Evolutionary conservation across 2,329 filamentous ascomycete genomes (phyloP).

Genomic region (Claviceps capensis): DNA sequence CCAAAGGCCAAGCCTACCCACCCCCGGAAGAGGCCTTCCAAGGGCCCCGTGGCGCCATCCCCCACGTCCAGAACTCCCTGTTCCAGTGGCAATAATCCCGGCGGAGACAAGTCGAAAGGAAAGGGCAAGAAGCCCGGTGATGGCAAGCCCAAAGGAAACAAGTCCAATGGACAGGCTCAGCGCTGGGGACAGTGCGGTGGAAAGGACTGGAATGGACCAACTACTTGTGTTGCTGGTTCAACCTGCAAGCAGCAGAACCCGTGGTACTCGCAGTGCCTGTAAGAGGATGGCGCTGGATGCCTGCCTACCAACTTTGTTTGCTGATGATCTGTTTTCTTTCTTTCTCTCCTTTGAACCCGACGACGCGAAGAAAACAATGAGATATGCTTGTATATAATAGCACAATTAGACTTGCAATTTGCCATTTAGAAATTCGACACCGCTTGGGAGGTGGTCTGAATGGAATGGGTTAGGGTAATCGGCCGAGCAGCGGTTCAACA

Average conservation of each 20-base stretch:
- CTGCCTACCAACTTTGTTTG: background rate
- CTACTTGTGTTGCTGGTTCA: background rate
- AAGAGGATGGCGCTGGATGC: background rate
- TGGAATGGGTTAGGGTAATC: too few species aligned
- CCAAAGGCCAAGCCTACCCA: background rate
- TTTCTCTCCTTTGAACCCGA: background rate
- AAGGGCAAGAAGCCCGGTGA: background rate
- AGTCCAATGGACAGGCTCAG: background rate
- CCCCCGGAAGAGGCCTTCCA: too few species aligned
- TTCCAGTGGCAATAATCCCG: background rate
- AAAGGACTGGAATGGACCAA: background rate
- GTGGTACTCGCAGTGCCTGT: constrained; percentile 2
- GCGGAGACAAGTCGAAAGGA: background rate
- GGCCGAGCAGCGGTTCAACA: too few species aligned
- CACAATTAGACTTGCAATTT: too few species aligned
- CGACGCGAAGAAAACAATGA: too few species aligned
- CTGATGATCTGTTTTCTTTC: background rate
- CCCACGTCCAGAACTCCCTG: background rate
- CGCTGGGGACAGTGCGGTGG: background rate
- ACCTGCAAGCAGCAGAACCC: background rate
- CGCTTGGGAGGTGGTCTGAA: too few species aligned
- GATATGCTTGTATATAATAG: too few species aligned
- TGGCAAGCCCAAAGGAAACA: background rate
- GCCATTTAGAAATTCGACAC: too few species aligned
- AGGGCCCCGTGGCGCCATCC: background rate